Evolutionary conservation across 2,329 filamentous ascomycete species (phyloP).

Genomic region (Lasiodiplodia hormozganensis): DNA sequence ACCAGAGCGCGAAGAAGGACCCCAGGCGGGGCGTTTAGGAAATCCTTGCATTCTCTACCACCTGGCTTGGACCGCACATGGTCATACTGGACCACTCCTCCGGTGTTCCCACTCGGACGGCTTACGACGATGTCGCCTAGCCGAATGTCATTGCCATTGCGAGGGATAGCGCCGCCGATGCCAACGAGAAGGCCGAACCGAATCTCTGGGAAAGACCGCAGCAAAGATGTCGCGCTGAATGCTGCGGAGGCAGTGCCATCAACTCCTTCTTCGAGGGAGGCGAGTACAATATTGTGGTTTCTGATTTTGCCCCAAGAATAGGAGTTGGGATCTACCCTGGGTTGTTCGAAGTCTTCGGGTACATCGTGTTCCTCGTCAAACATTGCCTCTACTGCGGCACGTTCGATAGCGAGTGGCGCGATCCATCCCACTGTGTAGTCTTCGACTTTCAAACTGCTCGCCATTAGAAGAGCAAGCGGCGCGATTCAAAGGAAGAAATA

Average conservation of each 20-base stretch:
- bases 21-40: neutral
- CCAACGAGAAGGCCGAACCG: slow-evolving; percentile 1
- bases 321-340: neutral
- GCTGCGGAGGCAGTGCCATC: neutral
- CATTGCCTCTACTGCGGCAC: neutral
- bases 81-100: neutral
- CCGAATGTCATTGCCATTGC: neutral
- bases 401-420: neutral
- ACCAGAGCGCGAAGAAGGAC: neutral
- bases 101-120: neutral
- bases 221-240: neutral
- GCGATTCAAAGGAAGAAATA: too few species aligned
- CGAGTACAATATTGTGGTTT: neutral
- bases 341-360: neutral
- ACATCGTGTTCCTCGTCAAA: neutral
- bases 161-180: neutral
- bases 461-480: too few species aligned
- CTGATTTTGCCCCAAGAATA: neutral
- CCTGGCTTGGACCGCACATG: neutral
- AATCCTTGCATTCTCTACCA: neutral
- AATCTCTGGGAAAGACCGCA: neutral
- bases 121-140: neutral
- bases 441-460: too few species aligned
- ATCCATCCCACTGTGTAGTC: neutral
- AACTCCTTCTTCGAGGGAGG: neutral